phyloP scores from a whole-genome alignment of 768 basidiomycete species.

The Tremella yokohamensis region DNA sequence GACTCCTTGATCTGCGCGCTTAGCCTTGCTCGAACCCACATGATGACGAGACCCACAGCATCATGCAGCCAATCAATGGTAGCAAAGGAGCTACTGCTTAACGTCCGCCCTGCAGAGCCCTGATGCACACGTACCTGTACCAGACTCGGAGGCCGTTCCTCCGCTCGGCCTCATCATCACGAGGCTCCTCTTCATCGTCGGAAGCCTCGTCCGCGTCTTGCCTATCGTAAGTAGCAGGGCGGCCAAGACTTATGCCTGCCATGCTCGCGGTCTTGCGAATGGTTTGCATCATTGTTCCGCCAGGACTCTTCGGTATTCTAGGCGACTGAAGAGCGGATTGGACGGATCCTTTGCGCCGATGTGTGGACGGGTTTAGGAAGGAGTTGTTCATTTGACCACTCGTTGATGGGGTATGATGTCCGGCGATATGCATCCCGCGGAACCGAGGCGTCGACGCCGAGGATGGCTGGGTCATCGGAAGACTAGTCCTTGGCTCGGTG shows the following conservation, averaged over 20 bases:
- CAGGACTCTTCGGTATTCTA: slow-evolving; percentile 18
- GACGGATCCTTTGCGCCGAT: slow-evolving; percentile 18
- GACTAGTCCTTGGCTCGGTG: slow-evolving; percentile 40
- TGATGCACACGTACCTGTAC: slow-evolving; percentile 46
- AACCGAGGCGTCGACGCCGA: slow-evolving; percentile 35
- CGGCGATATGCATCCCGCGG: background rate
- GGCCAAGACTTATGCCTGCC: slow-evolving; percentile 33
- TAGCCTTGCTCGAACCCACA: slow-evolving; percentile 7
- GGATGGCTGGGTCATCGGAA: slow-evolving; percentile 28
- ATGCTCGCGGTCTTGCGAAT: slow-evolving; percentile 36
- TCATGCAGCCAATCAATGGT: slow-evolving; percentile 97
- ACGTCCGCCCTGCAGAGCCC: slow-evolving; percentile 7
- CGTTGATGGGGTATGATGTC: slow-evolving; percentile 11
- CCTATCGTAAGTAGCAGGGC: slow-evolving; percentile 26
- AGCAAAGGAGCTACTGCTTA: slow-evolving; percentile 58
- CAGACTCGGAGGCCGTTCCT: slow-evolving; percentile 68
- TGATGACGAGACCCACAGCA: slow-evolving; percentile 53
- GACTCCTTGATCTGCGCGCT: slow-evolving; percentile 74
- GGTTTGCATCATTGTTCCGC: slow-evolving; percentile 22
- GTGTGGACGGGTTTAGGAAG: slow-evolving; percentile 9
- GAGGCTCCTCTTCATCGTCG: slow-evolving; percentile 31
- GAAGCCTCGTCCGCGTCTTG: slow-evolving; percentile 14
- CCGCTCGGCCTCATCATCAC: slow-evolving; percentile 57
- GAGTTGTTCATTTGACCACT: background rate
- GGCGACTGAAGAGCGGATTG: slow-evolving; percentile 16